Conservation (phyloP, 2,329 filamentous ascomycete genomes). For the Ceratocystis lukuohia region DNA sequence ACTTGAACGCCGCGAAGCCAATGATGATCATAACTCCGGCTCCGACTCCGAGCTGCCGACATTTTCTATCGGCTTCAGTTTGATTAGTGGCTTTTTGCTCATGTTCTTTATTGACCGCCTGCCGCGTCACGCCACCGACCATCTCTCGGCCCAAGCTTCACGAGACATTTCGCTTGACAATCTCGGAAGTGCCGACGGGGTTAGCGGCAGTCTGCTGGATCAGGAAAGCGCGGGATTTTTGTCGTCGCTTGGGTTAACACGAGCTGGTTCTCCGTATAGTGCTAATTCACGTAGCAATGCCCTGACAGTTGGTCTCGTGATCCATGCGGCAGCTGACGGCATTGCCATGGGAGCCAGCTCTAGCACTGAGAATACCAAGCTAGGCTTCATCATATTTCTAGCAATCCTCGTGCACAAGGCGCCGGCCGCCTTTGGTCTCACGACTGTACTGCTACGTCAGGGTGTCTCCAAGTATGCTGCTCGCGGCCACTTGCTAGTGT, state of each 20-base stretch:
- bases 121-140: constrained; percentile 56
- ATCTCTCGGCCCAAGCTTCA: constrained; percentile 49
- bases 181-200: constrained; percentile 37
- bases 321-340: constrained; percentile 87
- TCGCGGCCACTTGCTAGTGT: constrained; percentile 72
- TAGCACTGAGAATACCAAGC: constrained; percentile 54
- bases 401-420: constrained; percentile 98
- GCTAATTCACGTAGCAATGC: constrained; percentile 46
- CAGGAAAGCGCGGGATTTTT: constrained; percentile 46
- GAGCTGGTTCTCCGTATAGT: constrained; percentile 36
- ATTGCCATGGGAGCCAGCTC: constrained; percentile 90
- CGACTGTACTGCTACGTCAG: constrained; percentile 78
- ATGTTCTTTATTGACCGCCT: constrained; percentile 94
- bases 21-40: constrained; percentile 27
- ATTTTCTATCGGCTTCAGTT: constrained; percentile 71
- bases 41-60: constrained; percentile 39
- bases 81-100: constrained; percentile 79
- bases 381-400: constrained; percentile 85
- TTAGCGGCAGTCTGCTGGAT: constrained; percentile 26
- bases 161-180: constrained; percentile 84
- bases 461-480: constrained; percentile 78
- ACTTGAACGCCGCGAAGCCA: constrained; percentile 19
- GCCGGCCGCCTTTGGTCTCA: constrained; percentile 87
- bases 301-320: constrained; percentile 89
- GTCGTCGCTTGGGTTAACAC: constrained; percentile 37